Percentiles rank a stretch among this genome's conserved stretches.
phyloP scores from a whole-genome alignment of 176 grass and related monocot species.

The Alopecurus myosuroides region DNA sequence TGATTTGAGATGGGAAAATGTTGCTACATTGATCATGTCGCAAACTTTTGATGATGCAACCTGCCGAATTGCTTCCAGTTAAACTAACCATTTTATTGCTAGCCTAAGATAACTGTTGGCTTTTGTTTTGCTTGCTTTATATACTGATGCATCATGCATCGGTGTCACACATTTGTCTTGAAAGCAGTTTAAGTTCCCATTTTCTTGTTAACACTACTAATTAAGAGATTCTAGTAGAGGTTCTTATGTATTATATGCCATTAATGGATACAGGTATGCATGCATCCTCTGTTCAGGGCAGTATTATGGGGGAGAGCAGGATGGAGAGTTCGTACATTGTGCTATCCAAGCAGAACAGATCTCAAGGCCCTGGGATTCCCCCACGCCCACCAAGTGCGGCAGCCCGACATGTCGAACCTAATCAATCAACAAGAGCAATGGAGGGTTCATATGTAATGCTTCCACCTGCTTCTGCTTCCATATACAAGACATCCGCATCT shows the following conservation, averaged over 20 bases:
- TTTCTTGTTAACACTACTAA: too few relatives aligned
- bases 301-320: conserved; percentile 71
- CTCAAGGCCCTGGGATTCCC: conserved; percentile 48
- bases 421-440: conserved; percentile 62
- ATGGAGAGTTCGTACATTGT: conserved; percentile 87
- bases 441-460: conserved; percentile 94
- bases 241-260: not conserved
- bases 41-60: not conserved
- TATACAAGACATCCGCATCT: conserved; percentile 52
- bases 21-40: not conserved
- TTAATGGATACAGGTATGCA: conserved; percentile 44
- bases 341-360: conserved; percentile 64
- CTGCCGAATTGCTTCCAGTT: not conserved
- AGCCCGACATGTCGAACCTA: conserved; percentile 29
- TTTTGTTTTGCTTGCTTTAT: not conserved
- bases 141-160: not conserved
- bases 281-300: conserved; percentile 62
- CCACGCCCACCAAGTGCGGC: conserved; percentile 39
- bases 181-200: too few relatives aligned
- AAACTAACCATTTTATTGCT: too few relatives aligned
- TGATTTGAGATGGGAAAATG: not conserved
- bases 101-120: too few relatives aligned
- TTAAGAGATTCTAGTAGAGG: too few relatives aligned
- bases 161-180: not conserved
- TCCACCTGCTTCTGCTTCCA: conserved; percentile 78